Conservation (phyloP, 2,329 filamentous ascomycete genomes). For the Exserohilum turcica region DNA sequence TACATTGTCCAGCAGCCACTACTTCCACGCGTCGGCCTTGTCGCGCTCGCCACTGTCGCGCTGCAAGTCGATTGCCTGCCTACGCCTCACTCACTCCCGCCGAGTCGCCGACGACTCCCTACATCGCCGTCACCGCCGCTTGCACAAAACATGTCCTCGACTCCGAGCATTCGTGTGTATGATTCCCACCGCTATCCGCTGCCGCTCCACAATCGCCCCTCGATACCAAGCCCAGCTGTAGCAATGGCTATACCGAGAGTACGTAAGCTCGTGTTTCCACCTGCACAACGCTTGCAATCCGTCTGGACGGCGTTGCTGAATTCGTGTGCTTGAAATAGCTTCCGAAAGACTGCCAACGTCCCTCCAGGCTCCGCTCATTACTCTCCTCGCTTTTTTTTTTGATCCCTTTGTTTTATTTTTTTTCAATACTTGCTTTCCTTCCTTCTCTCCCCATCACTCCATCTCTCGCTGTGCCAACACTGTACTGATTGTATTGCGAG, state of each 20-base stretch:
- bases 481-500: conserved; percentile 7
- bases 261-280: conserved; percentile 9
- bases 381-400: not conserved
- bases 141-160: conserved; percentile 41
- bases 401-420: not conserved
- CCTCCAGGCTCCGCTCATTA: not conserved
- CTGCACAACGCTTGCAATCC: not conserved
- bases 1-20: conserved; percentile 25
- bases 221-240: conserved; percentile 49
- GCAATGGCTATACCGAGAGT: conserved; percentile 66
- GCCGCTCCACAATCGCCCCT: conserved; percentile 42
- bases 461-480: not conserved
- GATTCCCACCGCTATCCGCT: conserved; percentile 46
- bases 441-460: not conserved
- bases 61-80: conserved; percentile 27
- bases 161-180: conserved; percentile 52
- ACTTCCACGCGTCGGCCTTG: conserved; percentile 15
- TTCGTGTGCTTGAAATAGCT: not conserved
- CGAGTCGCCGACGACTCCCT: conserved; percentile 38
- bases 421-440: too few species aligned
- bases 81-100: conserved; percentile 43
- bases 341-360: not conserved
- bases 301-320: not conserved
- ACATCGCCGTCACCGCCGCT: conserved; percentile 15
- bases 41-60: conserved; percentile 38